Evolutionary conservation across 2,329 filamentous ascomycete species (phyloP), one percentile per base, ranked within the genome.

Genomic region (Phaeosphaeria sp.): DNA sequence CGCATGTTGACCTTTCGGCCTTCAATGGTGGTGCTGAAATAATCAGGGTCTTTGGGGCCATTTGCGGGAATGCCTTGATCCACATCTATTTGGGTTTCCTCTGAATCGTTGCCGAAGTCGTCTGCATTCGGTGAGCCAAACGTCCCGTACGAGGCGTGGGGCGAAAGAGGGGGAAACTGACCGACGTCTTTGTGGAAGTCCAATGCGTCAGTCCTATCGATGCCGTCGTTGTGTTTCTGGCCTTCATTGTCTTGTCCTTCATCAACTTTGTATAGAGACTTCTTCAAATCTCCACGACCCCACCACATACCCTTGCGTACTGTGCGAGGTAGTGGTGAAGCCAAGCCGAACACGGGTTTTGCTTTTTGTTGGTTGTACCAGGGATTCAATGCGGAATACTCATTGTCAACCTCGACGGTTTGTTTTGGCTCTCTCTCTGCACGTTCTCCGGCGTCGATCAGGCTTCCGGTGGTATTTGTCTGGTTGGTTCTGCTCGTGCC

Each of bases 321-420:
- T 0, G 85, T 83, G 59, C 82, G 82, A 30, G 84, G 83, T 23
- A 85, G 67, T 6, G 84, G 83, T 62, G 84, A 83, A 3, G 82
- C 83, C 51, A 85, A 68, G 69, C 82, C 80, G 79, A 84, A 86
- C 47, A 86, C 80, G 0, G 84, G 83, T 54, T 82, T 80, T 17
- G 83, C 81, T 7, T 75, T 72, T 2, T 83, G 78, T 54, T 85
- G 81, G 30, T 84, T 83, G 57, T 85, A 85, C 27, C 82, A 79
- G 1, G 84, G 84, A 51, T 86, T 86, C 3, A 86, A 73, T 11
- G 82, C 77, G 11, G 77, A 75, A 59, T 86, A 85, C 2, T 82
- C 82, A n/a, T 83, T 82, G 39, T 84, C 81, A n/a, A 85, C 79
- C 41, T 71, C 67, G 1, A 72, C 65, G 3, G 54, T 54, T 21